Conservation (phyloP, 202 grass and related monocot genomes). For the Miscanthus sacchariflorus region DNA sequence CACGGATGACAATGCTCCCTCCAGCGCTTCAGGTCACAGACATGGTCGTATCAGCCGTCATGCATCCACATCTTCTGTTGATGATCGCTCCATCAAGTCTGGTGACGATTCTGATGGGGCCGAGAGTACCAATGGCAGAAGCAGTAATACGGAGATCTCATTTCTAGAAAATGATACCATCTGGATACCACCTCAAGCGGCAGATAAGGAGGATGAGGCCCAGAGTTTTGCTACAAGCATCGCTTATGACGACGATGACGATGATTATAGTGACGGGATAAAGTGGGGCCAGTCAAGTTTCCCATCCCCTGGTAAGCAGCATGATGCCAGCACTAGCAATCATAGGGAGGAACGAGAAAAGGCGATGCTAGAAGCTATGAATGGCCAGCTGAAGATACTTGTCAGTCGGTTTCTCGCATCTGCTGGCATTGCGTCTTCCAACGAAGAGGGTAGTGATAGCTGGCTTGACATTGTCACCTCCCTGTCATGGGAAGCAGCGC, state of each 20-base stretch:
- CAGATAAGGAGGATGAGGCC: conserved; percentile 64
- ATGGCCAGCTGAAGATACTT: conserved; percentile 94
- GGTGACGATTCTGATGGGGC: conserved; percentile 60
- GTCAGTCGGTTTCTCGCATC: conserved; percentile 83
- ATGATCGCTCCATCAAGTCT: conserved; percentile 48
- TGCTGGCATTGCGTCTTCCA: conserved; percentile 63
- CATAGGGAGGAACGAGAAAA: conserved; percentile 71
- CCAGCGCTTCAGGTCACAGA: conserved; percentile 28
- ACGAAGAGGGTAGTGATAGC: conserved; percentile 55
- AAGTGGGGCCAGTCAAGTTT: conserved; percentile 71
- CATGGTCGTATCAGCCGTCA: conserved; percentile 2
- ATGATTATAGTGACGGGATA: conserved; percentile 56
- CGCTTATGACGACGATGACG: conserved; percentile 47
- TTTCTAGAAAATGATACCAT: conserved; percentile 38
- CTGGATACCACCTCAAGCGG: conserved; percentile 78
- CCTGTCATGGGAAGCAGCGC: conserved; percentile 91
- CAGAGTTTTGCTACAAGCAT: conserved; percentile 45
- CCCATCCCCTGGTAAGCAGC: conserved; percentile 51
- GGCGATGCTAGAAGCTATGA: conserved; percentile 95
- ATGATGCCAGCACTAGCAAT: conserved; percentile 39
- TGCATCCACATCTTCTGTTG: conserved; percentile 34
- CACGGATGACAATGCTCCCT: conserved; percentile 35
- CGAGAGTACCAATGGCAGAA: conserved; percentile 55
- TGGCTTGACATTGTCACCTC: conserved; percentile 89
- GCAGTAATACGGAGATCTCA: conserved; percentile 1